These are phyloP conservation scores for Trichoderma virens DNA, from an alignment of 495 filamentous ascomycete genomes.

Conservation along the genomic window DNA sequence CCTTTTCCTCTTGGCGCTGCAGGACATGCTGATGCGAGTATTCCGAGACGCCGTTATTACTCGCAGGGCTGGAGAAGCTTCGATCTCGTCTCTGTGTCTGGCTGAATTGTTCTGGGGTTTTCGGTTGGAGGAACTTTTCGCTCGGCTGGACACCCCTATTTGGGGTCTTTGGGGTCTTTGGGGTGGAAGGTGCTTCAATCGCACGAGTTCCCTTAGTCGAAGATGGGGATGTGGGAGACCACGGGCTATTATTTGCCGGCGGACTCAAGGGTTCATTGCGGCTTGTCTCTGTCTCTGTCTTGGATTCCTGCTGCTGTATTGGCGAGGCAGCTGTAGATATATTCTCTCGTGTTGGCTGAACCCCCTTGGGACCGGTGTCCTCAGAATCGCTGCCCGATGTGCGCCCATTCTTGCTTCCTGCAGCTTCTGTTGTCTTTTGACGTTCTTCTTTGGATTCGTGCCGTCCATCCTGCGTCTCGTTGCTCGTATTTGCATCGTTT, in stretches of 20 bases:
- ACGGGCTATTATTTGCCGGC: background rate
- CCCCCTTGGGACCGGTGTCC: background rate
- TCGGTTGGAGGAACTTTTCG: background rate
- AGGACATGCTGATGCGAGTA: constrained; percentile 86
- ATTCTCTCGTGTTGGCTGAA: background rate
- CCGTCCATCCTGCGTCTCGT: background rate
- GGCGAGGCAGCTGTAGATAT: background rate
- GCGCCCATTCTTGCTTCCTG: background rate
- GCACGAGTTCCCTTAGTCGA: background rate
- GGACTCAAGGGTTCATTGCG: background rate
- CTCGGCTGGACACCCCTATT: background rate
- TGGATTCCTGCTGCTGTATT: background rate
- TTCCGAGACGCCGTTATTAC: constrained; percentile 52
- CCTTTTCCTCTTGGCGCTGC: constrained; percentile 32
- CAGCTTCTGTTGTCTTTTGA: constrained; percentile 13
- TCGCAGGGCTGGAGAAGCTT: background rate
- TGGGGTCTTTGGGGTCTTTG: background rate
- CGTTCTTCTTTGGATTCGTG: background rate
- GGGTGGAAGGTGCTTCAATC: background rate
- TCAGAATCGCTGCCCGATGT: background rate
- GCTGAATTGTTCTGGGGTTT: background rate
- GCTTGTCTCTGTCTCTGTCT: background rate
- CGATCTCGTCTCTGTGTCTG: background rate
- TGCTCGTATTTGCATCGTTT: constrained; percentile 9
- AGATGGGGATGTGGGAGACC: background rate